Evolutionary conservation across 768 basidiomycete species (phyloP).

Genomic region (Neoboletus subvelutipes): DNA sequence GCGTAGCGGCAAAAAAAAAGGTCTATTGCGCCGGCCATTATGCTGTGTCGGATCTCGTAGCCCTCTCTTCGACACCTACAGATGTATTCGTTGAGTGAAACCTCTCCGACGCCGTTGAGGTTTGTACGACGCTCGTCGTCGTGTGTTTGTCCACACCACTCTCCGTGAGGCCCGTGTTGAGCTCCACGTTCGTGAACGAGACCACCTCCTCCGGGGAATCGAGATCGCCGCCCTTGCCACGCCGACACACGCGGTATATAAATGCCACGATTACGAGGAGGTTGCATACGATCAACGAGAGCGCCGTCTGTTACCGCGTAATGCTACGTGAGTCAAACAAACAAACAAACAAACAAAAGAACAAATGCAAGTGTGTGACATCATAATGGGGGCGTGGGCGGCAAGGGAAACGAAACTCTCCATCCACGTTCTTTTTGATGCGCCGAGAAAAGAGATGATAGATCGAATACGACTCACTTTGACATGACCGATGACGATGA

Average conservation of each 20-base stretch:
- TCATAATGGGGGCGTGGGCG: not conserved
- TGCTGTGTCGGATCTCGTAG: not conserved
- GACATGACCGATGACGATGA: slow-evolving; percentile 21
- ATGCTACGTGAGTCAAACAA: not conserved
- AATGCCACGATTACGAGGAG: slow-evolving; percentile 27
- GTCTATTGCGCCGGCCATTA: not conserved
- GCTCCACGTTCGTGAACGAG: slow-evolving; percentile 18
- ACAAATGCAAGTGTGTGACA: not conserved
- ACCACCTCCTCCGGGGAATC: not conserved
- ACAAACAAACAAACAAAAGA: not conserved
- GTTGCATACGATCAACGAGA: slow-evolving; percentile 22
- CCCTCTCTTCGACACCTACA: not conserved
- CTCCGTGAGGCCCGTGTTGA: slow-evolving; percentile 3
- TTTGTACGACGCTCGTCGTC: not conserved
- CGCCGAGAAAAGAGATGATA: not conserved
- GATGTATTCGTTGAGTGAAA: not conserved
- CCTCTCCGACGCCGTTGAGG: not conserved
- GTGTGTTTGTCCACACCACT: not conserved
- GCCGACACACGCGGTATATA: slow-evolving; percentile 13
- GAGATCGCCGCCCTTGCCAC: slow-evolving; percentile 1
- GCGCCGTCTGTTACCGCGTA: slow-evolving; percentile 15
- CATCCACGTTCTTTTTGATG: not conserved
- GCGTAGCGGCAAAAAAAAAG: not conserved
- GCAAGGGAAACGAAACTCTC: not conserved
- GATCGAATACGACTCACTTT: slow-evolving; percentile 15